Conservation (phyloP, 176 grass and related monocot genomes). For the Triticum dicoccoides region DNA sequence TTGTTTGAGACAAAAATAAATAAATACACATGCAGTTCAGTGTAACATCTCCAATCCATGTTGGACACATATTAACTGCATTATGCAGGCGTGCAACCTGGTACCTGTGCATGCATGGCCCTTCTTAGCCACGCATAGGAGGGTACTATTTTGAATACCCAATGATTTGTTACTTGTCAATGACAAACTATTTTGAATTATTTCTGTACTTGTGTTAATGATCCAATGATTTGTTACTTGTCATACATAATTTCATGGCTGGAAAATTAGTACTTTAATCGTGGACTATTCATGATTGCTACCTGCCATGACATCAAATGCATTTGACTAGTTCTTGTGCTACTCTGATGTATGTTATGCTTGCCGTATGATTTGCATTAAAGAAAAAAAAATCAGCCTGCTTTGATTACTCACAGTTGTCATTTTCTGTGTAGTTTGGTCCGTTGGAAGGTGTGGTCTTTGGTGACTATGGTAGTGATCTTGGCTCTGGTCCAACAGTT, state of each 20-base stretch:
- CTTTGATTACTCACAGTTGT: constrained; percentile 5
- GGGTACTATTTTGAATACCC: too few relatives aligned
- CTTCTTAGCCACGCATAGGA: too few relatives aligned
- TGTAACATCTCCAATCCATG: neutral
- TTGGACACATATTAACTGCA: neutral
- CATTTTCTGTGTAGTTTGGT: constrained; percentile 55
- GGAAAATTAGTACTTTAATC: neutral
- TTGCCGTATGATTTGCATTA: constrained; percentile 4
- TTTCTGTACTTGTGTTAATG: neutral
- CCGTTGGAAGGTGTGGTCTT: constrained; percentile 90
- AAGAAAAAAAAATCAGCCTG: neutral
- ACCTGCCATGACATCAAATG: neutral
- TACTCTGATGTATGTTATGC: constrained; percentile 7
- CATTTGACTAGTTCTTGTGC: neutral
- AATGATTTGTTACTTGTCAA: too few relatives aligned
- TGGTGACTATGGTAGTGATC: constrained; percentile 88
- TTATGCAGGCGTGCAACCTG: neutral
- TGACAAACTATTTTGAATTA: neutral
- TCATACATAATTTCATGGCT: neutral
- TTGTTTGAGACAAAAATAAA: neutral
- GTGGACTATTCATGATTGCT: neutral
- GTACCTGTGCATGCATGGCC: neutral
- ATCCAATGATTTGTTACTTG: neutral
- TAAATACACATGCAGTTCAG: neutral
- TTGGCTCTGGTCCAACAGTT: constrained; percentile 80